Percentiles rank a stretch among this genome's conserved stretches.
phyloP scores from a whole-genome alignment of 2,329 filamentous ascomycete species.

The Penicillium capsulatum region DNA sequence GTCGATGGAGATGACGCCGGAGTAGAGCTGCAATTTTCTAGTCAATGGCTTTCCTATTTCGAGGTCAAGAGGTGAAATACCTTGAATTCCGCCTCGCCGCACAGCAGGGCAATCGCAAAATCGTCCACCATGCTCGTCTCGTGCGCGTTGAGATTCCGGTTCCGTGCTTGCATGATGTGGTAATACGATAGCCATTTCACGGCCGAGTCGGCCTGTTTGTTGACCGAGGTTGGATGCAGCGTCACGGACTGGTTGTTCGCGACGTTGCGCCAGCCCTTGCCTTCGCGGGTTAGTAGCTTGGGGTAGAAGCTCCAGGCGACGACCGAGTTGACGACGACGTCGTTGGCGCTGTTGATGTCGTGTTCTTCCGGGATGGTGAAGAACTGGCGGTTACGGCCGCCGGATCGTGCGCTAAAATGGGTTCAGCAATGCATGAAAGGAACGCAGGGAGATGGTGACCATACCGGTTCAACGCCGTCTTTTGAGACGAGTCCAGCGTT shows the following conservation, averaged over 20 bases:
- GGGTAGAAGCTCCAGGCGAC: constrained; percentile 96
- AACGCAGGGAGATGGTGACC: too few species aligned
- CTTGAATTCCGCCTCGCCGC: constrained; percentile 84
- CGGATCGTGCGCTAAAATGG: constrained; percentile 54
- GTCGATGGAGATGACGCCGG: constrained; percentile 81
- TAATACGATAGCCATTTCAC: constrained; percentile 89
- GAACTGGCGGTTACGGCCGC: constrained; percentile 66
- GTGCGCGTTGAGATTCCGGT: constrained; percentile 77
- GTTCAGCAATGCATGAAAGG: neutral
- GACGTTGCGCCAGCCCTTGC: constrained; percentile 84
- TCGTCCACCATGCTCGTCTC: constrained; percentile 78
- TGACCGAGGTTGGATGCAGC: constrained; percentile 83
- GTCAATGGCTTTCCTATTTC: too few species aligned
- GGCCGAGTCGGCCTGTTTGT: constrained; percentile 56
- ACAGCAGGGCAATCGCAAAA: constrained; percentile 76
- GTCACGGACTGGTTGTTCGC: constrained; percentile 88
- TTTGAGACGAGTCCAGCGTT: constrained; percentile 68
- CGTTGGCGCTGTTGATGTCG: constrained; percentile 73
- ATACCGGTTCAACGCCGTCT: constrained; percentile 62
- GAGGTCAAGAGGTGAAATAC: too few species aligned
- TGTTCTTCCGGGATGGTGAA: constrained; percentile 75
- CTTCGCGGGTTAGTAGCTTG: constrained; percentile 78
- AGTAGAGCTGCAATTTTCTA: constrained; percentile 61
- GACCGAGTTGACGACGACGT: constrained; percentile 72
- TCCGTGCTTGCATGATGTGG: constrained; percentile 90